These are phyloP conservation scores for Pseudocercospora fijiensis DNA, from an alignment of 2,329 filamentous ascomycete genomes.

Conservation along the genomic window DNA sequence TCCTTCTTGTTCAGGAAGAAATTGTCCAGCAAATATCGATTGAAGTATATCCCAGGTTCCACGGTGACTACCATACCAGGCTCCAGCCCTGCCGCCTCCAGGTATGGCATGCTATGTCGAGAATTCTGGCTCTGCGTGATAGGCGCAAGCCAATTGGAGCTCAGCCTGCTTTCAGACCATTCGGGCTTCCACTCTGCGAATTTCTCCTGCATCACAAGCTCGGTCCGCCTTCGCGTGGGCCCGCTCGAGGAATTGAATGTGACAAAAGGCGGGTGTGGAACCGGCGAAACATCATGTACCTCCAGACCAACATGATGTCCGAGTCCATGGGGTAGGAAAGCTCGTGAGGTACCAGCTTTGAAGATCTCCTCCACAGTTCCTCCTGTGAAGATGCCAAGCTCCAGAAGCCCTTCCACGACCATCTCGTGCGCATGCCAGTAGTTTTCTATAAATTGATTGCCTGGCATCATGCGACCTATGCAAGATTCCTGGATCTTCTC, in stretches of 20 bases:
- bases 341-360: slow-evolving; percentile 43
- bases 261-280: slow-evolving; percentile 15
- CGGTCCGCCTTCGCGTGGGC: background rate
- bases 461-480: slow-evolving; percentile 70
- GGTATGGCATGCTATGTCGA: background rate
- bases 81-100: slow-evolving; percentile 36
- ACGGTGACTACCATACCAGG: slow-evolving; percentile 84
- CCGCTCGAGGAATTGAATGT: background rate
- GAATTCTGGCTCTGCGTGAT: background rate
- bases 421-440: slow-evolving; percentile 76
- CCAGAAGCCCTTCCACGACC: slow-evolving; percentile 74
- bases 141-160: background rate
- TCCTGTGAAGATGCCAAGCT: slow-evolving; percentile 72
- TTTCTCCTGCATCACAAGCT: background rate
- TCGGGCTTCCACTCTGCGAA: slow-evolving; percentile 46
- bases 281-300: slow-evolving; percentile 49
- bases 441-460: slow-evolving; percentile 73
- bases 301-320: slow-evolving; percentile 54
- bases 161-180: slow-evolving; percentile 57
- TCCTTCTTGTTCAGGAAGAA: slow-evolving; percentile 62
- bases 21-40: slow-evolving; percentile 65
- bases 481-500: slow-evolving; percentile 80
- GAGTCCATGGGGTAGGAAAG: slow-evolving; percentile 52
- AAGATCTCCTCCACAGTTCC: slow-evolving; percentile 47
- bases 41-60: slow-evolving; percentile 86